These are phyloP conservation scores for Senecio squalidus DNA, from an alignment of 140 eudicot species.

Conservation along the genomic window DNA sequence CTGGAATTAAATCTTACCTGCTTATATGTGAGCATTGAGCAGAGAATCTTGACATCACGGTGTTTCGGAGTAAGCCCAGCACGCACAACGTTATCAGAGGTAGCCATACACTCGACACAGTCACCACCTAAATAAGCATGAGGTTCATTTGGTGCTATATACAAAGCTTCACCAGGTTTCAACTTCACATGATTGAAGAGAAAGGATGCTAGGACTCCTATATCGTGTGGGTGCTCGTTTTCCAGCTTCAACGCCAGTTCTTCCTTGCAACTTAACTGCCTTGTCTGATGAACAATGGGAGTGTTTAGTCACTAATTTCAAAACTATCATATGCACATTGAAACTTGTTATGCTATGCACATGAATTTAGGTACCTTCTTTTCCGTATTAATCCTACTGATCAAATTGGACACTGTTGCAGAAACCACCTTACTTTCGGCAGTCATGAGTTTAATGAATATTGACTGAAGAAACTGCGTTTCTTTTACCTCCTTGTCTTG, in stretches of 20 bases:
- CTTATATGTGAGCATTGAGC: conserved; percentile 91
- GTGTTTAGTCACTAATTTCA: background rate
- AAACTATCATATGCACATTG: background rate
- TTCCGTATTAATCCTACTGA: conserved; percentile 46
- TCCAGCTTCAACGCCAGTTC: conserved; percentile 62
- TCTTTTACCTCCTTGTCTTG: conserved; percentile 41
- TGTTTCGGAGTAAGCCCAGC: conserved; percentile 94
- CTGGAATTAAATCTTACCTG: conserved; percentile 36
- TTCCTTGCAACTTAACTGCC: conserved; percentile 62
- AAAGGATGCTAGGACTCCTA: conserved; percentile 76
- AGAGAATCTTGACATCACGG: conserved; percentile 67
- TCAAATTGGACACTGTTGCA: conserved; percentile 48
- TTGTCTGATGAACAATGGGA: conserved; percentile 30
- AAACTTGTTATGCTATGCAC: background rate
- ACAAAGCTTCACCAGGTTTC: conserved; percentile 86
- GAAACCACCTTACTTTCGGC: conserved; percentile 47
- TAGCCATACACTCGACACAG: conserved; percentile 94
- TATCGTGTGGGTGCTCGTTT: conserved; percentile 74
- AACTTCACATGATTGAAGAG: conserved; percentile 70
- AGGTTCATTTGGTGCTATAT: conserved; percentile 82
- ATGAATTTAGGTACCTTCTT: conserved; percentile 37
- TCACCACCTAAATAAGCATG: conserved; percentile 91
- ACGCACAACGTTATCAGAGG: conserved; percentile 94
- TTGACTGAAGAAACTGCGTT: conserved; percentile 45
- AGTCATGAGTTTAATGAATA: conserved; percentile 76